These are phyloP conservation scores for Pyrus communis DNA, from an alignment of 306 rosid species.

Conservation along the genomic window DNA sequence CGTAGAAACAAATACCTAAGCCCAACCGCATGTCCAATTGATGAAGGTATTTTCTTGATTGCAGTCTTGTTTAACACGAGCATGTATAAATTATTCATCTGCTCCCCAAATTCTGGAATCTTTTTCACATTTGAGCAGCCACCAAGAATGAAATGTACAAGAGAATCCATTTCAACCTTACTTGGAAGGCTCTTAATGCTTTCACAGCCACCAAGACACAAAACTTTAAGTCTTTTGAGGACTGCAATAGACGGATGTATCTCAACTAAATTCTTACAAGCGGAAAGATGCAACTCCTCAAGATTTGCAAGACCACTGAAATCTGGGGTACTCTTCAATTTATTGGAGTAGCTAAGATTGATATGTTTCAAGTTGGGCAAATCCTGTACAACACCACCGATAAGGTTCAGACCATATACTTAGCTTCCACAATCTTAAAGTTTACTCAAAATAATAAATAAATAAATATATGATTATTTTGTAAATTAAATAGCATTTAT, in stretches of 20 bases:
- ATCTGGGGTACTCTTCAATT: slow-evolving; percentile 3
- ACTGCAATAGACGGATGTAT: not conserved
- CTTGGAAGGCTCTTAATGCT: not conserved
- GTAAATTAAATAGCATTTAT: too few relatives aligned
- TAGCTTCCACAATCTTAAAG: too few relatives aligned
- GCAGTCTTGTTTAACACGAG: not conserved
- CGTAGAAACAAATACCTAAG: not conserved
- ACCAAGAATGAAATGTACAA: not conserved
- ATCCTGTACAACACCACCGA: not conserved
- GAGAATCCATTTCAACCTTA: too few relatives aligned
- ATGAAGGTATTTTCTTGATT: slow-evolving; percentile 1
- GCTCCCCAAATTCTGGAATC: not conserved
- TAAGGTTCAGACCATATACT: not conserved
- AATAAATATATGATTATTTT: too few relatives aligned
- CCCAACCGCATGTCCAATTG: too few relatives aligned
- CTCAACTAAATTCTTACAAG: not conserved
- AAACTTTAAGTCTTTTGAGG: not conserved
- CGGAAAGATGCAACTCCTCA: not conserved
- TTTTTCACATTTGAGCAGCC: not conserved
- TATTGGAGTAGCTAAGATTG: not conserved
- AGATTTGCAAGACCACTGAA: slow-evolving; percentile 1
- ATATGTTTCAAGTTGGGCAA: not conserved
- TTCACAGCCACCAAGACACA: not conserved
- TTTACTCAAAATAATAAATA: not conserved
- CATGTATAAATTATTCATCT: not conserved